Conservation (phyloP, 1,139 yeast genomes). For the Scheffersomyces illinoinensis region DNA sequence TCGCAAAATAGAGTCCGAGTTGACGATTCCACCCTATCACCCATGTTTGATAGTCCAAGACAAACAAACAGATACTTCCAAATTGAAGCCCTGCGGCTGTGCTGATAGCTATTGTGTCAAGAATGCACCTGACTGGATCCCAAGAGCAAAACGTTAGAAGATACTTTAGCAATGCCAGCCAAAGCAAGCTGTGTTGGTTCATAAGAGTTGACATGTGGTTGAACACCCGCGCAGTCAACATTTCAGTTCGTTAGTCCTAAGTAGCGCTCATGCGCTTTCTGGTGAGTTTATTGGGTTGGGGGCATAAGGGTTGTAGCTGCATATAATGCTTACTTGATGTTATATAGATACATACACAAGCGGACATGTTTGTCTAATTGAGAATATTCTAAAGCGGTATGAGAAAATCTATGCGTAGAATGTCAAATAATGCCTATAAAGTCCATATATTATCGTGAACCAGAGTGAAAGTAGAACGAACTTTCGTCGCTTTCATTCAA, state of each 20-base stretch:
- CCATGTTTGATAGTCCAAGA: constrained; percentile 50
- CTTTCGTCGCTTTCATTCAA: neutral
- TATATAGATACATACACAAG: neutral
- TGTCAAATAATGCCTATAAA: neutral
- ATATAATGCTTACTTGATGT: neutral
- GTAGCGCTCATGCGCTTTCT: no score
- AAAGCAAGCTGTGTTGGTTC: neutral
- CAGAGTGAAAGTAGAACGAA: neutral
- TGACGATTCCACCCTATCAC: constrained; percentile 38
- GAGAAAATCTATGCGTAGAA: neutral
- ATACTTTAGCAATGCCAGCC: neutral
- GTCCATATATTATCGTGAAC: neutral
- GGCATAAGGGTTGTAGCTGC: neutral
- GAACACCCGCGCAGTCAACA: neutral
- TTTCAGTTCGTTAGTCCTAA: no score
- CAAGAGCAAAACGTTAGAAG: constrained; percentile 19
- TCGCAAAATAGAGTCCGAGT: constrained; percentile 7
- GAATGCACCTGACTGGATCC: constrained; percentile 46
- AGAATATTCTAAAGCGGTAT: neutral
- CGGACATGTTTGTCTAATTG: neutral
- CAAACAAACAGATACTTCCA: constrained; percentile 40
- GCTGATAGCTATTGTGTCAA: constrained; percentile 45
- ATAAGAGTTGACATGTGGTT: neutral
- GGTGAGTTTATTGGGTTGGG: neutral
- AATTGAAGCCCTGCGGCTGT: constrained; percentile 45